Base-by-base conservation (phyloP, 129 eudicot species). In the Scalesia atractyloides region DNA sequence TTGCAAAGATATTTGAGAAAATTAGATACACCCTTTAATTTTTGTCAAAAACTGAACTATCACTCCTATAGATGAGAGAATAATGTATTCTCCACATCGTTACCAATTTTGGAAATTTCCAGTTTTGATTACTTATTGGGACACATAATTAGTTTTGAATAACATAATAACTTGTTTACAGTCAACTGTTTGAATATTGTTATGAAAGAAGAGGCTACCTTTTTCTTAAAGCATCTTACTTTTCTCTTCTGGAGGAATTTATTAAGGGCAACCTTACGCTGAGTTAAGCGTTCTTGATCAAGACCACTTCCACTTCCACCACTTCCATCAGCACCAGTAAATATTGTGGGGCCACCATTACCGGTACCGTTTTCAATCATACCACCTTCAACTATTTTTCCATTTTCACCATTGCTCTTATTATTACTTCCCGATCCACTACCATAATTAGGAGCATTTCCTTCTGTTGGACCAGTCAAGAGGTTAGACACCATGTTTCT, bases 221-320 rank as follows among this genome's bases (percentile, higher is more conserved):
- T 90, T 81, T 90, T 87, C 73, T 79, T 87, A 54, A 82, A 90
- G 91, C 96, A 90, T 87, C 93, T 80, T 47, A 85, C 87, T 62
- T 90, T 90, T 46, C 96, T 70, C 81, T 90, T 90, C 77, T 78
- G 64, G 3, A 89, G 88, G 62, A 90, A 90, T 69, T 90, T 90
- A 34, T 56, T 75, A 11, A 90, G 81, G 66, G 90, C 96, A 17
- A 86, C 96, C 50, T 83, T 88, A 56, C 93, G 64, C n/a, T 77
- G 86, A 20, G 82, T 47, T 68, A 60, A 49, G 13, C 76, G 73
- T 34, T 66, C 71, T 56, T 78, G 73, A 81, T 76, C 82, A 41
- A 66, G 69, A 50, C 79, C 76, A 9, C 64, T 66, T 22, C 81
- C 84, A 60, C 87, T 80, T 17, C 90, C 90, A 46, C 81, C 88